Evolutionary conservation across 345 rosid species (phyloP).

Genomic region (Salix brachista): DNA sequence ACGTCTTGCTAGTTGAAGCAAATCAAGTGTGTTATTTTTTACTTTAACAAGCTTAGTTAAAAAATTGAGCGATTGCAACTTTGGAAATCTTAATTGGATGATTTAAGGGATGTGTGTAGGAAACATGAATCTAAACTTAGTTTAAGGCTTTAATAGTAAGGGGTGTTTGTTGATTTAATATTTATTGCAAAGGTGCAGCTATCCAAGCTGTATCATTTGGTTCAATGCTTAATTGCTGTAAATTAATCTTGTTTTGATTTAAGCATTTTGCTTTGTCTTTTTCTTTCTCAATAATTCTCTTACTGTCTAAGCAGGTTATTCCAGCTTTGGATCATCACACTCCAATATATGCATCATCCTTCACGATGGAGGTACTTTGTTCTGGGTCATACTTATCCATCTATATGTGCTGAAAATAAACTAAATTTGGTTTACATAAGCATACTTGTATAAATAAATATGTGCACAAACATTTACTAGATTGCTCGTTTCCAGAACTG

Average conservation of each 20-base stretch:
- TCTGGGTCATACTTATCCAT: neutral
- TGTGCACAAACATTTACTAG: neutral
- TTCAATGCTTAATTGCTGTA: neutral
- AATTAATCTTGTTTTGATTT: neutral
- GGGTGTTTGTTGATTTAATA: neutral
- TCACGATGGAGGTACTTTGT: conserved; percentile 87
- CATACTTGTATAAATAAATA: neutral
- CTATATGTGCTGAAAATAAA: neutral
- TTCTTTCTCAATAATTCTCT: conserved; percentile 5
- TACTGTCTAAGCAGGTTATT: conserved; percentile 64
- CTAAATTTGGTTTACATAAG: neutral
- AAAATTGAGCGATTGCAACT: neutral
- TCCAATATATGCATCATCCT: conserved; percentile 91
- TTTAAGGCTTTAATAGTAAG: neutral
- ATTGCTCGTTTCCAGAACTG: neutral
- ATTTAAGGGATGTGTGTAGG: neutral
- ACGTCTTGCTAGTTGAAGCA: neutral
- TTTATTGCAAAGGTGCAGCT: neutral
- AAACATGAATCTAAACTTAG: neutral
- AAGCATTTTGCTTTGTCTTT: neutral
- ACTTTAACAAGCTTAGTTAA: neutral
- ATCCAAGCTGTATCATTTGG: neutral
- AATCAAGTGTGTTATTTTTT: neutral
- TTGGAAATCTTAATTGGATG: neutral
- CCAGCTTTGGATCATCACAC: conserved; percentile 83